These are phyloP conservation scores for Thinopyrum elongatum DNA, from an alignment of 176 grass and related monocot genomes.

Conservation along the genomic window DNA sequence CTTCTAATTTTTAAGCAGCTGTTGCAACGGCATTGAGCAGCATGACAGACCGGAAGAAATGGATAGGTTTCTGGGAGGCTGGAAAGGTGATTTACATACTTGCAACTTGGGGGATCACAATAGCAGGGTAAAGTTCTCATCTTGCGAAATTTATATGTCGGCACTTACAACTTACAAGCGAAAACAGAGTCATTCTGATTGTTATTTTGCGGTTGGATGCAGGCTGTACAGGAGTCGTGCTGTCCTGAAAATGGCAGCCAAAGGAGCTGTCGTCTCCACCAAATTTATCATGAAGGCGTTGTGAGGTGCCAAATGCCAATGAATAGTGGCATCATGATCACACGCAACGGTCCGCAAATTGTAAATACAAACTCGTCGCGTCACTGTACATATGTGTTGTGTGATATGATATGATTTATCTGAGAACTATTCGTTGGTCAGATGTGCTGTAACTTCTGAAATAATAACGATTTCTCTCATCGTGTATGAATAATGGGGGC, in stretches of 20 bases:
- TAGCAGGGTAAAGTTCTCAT: slow-evolving; percentile 62
- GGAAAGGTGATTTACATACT: slow-evolving; percentile 82
- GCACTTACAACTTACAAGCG: not conserved
- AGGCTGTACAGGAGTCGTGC: slow-evolving; percentile 62
- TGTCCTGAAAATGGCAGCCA: slow-evolving; percentile 61
- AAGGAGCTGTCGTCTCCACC: slow-evolving; percentile 46
- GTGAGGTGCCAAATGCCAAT: slow-evolving; percentile 10
- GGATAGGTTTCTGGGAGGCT: slow-evolving; percentile 93
- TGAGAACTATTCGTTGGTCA: not conserved
- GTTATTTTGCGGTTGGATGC: slow-evolving; percentile 1
- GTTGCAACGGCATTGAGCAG: slow-evolving; percentile 61
- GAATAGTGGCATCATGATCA: not conserved
- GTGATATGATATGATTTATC: slow-evolving; percentile 6
- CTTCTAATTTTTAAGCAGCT: slow-evolving; percentile 39
- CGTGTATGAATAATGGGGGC: not conserved
- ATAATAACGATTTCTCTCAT: not conserved
- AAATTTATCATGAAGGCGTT: slow-evolving; percentile 68
- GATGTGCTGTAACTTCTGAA: not conserved
- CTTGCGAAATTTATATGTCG: not conserved
- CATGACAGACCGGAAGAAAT: slow-evolving; percentile 61
- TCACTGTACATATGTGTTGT: slow-evolving; percentile 39
- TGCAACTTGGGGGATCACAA: slow-evolving; percentile 81
- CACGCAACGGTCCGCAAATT: slow-evolving; percentile 5
- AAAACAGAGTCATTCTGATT: not conserved
- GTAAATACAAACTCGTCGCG: slow-evolving; percentile 39